Base-by-base conservation (phyloP, 2,329 filamentous ascomycete genomes). In the Pseudogymnoascus sp. region DNA sequence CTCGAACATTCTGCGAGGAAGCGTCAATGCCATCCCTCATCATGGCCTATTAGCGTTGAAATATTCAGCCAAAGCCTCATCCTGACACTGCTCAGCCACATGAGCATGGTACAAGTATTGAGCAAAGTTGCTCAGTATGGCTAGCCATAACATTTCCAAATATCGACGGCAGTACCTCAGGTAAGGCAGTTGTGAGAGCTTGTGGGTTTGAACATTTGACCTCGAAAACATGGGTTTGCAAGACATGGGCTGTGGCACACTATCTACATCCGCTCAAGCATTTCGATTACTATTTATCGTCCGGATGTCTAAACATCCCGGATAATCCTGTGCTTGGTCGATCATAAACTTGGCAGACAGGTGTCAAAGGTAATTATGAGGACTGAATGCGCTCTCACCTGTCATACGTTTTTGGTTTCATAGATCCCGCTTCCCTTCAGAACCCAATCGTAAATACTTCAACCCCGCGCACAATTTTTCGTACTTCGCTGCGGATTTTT, bases 381-480 rank as follows among this genome's bases (percentile, higher is more conserved):
- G 47, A 53, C 47, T 53, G 4, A 33, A n/a, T 50, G 3, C 43
- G 30, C 6, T 50, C 25, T 53, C 43, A 53, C 43, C 43, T 18
- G n/a, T 53, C 47, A 30, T 14, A 50, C 43, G 43, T 50, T 50
- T 50, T 50, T 7, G n/a, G 43, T 50, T 50, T 50, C 43, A 50
- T 30, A 50, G 25, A 50, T 50, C 43, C 43, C 43, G 43, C 43
- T 30, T 25, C 43, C 3, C 8, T 18, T 50, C 4, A 30, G 43
- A 30, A 30, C 6, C 43, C 43, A 50, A 50, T 30, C 43, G 43
- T 50, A 50, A 18, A 50, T 50, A 50, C 43, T 50, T 50, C 43
- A 50, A 15, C n/a, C 25, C 8, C n/a, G 25, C 25, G 8, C n/a
- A 25, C 43, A 30, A 18, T 50, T 50, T 50, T 50, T 50, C 43